Conservation (phyloP, 306 rosid genomes). For the Gleditsia sinensis region DNA sequence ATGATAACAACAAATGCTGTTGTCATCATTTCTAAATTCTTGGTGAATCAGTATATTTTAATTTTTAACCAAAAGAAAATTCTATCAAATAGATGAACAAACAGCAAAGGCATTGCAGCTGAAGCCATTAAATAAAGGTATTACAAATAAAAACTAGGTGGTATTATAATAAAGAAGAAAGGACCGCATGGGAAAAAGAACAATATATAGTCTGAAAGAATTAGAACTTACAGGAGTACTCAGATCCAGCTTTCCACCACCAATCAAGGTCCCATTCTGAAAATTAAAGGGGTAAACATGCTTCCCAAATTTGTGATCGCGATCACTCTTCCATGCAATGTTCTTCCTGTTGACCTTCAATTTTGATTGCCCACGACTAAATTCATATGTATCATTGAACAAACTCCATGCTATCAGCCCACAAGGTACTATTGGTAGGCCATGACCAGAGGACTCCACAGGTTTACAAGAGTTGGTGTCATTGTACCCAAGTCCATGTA, state of each 20-base stretch:
- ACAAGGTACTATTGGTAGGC: slow-evolving; percentile 82
- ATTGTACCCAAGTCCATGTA: slow-evolving; percentile 71
- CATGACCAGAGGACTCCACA: slow-evolving; percentile 55
- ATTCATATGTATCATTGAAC: slow-evolving; percentile 79
- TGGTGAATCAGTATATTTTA: not conserved
- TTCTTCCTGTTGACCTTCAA: slow-evolving; percentile 78
- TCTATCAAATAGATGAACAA: not conserved
- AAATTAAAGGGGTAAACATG: slow-evolving; percentile 89
- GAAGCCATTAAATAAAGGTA: slow-evolving; percentile 8
- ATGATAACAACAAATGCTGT: not conserved
- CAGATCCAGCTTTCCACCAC: slow-evolving; percentile 82
- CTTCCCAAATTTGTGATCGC: slow-evolving; percentile 84
- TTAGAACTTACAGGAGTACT: slow-evolving; percentile 72
- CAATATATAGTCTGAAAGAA: slow-evolving; percentile 16
- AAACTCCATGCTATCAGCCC: slow-evolving; percentile 97
- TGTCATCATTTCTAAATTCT: not conserved
- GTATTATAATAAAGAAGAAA: not conserved
- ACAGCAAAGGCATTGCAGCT: not conserved
- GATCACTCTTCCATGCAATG: slow-evolving; percentile 98
- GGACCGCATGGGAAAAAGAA: not conserved
- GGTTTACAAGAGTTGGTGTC: slow-evolving; percentile 76
- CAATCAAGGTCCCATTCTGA: slow-evolving; percentile 87
- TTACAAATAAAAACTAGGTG: slow-evolving; percentile 2
- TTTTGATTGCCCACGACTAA: slow-evolving; percentile 64
- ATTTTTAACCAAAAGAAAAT: not conserved